A percentile compares a stretch with the other conserved stretches of the same genome.
Conservation (phyloP, 192 early-diverging fungal genomes). For the Entomortierella beljakovae region DNA sequence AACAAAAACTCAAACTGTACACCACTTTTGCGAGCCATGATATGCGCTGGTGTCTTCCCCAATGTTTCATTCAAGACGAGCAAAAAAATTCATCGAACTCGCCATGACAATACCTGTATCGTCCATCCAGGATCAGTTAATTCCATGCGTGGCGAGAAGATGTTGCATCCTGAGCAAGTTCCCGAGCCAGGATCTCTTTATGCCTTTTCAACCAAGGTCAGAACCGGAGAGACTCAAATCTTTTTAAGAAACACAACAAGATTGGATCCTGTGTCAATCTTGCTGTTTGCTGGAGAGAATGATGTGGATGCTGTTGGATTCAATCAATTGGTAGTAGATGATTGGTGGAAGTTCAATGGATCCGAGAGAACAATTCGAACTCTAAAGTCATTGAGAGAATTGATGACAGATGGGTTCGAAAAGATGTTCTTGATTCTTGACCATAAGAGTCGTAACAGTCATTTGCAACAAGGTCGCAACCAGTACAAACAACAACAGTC, state of each 20-base stretch:
- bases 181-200: conserved; percentile 53
- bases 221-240: conserved; percentile 50
- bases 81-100: conserved; percentile 54
- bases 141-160: conserved; percentile 44
- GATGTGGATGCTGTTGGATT: conserved; percentile 43
- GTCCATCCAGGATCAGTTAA: conserved; percentile 59
- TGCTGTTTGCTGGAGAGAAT: conserved; percentile 57
- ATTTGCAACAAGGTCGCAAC: conserved; percentile 35
- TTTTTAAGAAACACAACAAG: conserved; percentile 56
- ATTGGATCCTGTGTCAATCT: conserved; percentile 53
- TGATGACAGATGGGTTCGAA: conserved; percentile 51
- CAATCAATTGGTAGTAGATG: conserved; percentile 52
- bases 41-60: conserved; percentile 89
- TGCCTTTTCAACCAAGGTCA: conserved; percentile 57
- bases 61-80: conserved; percentile 62
- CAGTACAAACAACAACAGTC: conserved; percentile 11
- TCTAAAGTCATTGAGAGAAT: conserved; percentile 24
- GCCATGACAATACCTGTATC: conserved; percentile 54
- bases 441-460: conserved; percentile 41
- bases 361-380: conserved; percentile 39
- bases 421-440: conserved; percentile 55
- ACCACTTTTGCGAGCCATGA: conserved; percentile 75
- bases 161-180: conserved; percentile 27
- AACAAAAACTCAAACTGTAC: conserved; percentile 70
- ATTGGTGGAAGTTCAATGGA: conserved; percentile 56